A percentile compares a stretch with the other conserved stretches of the same genome.
phyloP scores from a whole-genome alignment of 2,329 filamentous ascomycete species.

The Nemania serpens region DNA sequence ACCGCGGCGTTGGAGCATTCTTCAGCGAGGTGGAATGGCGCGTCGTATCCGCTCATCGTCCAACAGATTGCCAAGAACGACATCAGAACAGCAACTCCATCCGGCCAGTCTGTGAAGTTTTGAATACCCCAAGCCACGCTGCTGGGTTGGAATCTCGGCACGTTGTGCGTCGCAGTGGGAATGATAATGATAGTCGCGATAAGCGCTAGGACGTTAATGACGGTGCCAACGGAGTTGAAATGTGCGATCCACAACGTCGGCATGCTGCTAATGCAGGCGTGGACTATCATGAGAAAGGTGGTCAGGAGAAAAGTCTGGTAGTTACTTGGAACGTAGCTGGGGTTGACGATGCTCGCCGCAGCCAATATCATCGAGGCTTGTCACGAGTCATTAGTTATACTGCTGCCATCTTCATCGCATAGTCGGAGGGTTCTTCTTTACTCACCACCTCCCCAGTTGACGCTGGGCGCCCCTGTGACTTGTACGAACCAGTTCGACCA shows the following conservation, averaged over 20 bases:
- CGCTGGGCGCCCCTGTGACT: slow-evolving; percentile 41
- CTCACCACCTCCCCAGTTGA: slow-evolving; percentile 42
- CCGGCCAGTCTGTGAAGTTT: slow-evolving; percentile 68
- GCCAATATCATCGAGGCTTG: slow-evolving; percentile 71
- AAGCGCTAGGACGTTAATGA: slow-evolving; percentile 71
- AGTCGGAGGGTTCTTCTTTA: neutral
- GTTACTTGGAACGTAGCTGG: slow-evolving; percentile 64
- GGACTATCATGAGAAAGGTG: slow-evolving; percentile 68
- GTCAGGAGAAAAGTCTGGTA: slow-evolving; percentile 74
- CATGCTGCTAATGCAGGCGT: slow-evolving; percentile 69
- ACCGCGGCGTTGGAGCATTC: slow-evolving; percentile 76
- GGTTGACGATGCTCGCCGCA: slow-evolving; percentile 69
- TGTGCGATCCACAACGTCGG: slow-evolving; percentile 72
- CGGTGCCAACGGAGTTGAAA: slow-evolving; percentile 72
- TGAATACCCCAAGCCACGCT: slow-evolving; percentile 68
- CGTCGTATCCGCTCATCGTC: slow-evolving; percentile 43
- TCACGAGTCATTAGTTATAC: slow-evolving; percentile 5
- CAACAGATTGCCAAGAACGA: slow-evolving; percentile 55
- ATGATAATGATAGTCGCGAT: slow-evolving; percentile 71
- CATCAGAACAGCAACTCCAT: slow-evolving; percentile 72
- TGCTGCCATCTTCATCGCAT: neutral
- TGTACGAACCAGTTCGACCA: slow-evolving; percentile 44
- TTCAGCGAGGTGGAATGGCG: slow-evolving; percentile 70
- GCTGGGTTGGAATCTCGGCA: slow-evolving; percentile 51
- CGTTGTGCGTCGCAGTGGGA: slow-evolving; percentile 58